These are phyloP conservation scores for Podila verticillata DNA, from an alignment of 192 early-diverging fungal genomes.

Conservation along the genomic window DNA sequence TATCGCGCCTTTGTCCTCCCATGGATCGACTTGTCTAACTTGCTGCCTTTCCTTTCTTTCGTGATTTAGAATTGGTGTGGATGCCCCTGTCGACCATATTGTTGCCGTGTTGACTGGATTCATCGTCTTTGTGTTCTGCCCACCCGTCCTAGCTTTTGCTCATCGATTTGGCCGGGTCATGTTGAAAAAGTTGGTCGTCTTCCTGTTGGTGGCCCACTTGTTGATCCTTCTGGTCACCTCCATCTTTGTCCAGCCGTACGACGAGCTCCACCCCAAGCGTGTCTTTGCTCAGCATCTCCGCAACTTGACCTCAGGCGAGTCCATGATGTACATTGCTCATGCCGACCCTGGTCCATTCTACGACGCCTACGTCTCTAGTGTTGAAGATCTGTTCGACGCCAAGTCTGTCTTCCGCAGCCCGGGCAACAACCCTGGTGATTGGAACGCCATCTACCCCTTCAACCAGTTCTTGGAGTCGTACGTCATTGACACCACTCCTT, in stretches of 20 bases:
- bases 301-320: slow-evolving; percentile 68
- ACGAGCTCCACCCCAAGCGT: slow-evolving; percentile 73
- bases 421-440: slow-evolving; percentile 58
- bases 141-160: slow-evolving; percentile 60
- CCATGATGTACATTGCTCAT: slow-evolving; percentile 65
- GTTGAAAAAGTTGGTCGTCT: slow-evolving; percentile 35
- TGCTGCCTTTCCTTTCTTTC: neutral
- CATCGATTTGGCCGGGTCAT: slow-evolving; percentile 58
- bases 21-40: neutral
- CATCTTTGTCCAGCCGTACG: slow-evolving; percentile 57
- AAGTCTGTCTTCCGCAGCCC: slow-evolving; percentile 39
- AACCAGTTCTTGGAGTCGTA: slow-evolving; percentile 66
- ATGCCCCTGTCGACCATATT: slow-evolving; percentile 74
- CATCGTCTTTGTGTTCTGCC: slow-evolving; percentile 56
- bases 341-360: slow-evolving; percentile 67
- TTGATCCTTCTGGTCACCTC: slow-evolving; percentile 50
- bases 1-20: neutral
- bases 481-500: slow-evolving; percentile 38
- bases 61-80: slow-evolving; percentile 62
- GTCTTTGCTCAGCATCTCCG: slow-evolving; percentile 68
- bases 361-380: slow-evolving; percentile 49
- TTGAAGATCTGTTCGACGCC: slow-evolving; percentile 55
- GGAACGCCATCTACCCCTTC: slow-evolving; percentile 75
- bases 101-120: slow-evolving; percentile 68
- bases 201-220: slow-evolving; percentile 50